A percentile compares a stretch with the other conserved stretches of the same genome.
These are phyloP conservation scores for Inonotus obliquus DNA, from an alignment of 1,284 basidiomycete species.

Conservation along the genomic window DNA sequence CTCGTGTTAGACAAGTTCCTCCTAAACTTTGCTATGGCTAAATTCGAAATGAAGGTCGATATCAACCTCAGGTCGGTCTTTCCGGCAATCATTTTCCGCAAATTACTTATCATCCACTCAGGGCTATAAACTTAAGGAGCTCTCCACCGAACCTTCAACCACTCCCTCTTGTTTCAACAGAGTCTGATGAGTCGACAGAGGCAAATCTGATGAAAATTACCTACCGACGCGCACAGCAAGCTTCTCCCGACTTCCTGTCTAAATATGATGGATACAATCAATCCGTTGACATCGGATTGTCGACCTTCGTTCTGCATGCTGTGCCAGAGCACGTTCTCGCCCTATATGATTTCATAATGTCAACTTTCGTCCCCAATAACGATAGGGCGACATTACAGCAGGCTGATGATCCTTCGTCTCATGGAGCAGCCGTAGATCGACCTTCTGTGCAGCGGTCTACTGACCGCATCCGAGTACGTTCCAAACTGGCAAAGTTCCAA, in stretches of 20 bases:
- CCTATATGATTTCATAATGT: conserved; percentile 98
- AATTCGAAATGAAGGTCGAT: conserved; percentile 87
- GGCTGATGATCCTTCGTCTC: conserved; percentile 23
- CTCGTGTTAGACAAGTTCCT: conserved; percentile 81
- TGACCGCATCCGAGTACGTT: conserved; percentile 77
- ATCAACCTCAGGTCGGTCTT: conserved; percentile 67
- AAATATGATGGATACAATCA: conserved; percentile 88
- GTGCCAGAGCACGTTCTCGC: conserved; percentile 90
- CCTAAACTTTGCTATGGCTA: conserved; percentile 68
- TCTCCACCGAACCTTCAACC: conserved; percentile 39
- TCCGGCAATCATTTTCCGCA: not conserved
- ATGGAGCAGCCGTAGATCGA: conserved; percentile 19
- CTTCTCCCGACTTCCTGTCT: conserved; percentile 84
- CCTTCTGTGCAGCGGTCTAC: conserved; percentile 16
- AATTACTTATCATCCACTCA: conserved; percentile 27
- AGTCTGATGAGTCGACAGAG: conserved; percentile 40
- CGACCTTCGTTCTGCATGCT: conserved; percentile 88
- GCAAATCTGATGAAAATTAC: conserved; percentile 81
- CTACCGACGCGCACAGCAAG: conserved; percentile 79
- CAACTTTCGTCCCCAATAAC: conserved; percentile 76
- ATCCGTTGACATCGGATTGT: conserved; percentile 83
- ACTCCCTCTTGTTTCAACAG: conserved; percentile 73
- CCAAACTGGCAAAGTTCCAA: conserved; percentile 87
- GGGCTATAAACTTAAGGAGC: conserved; percentile 35
- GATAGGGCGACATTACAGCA: conserved; percentile 19